Evolutionary conservation across 768 basidiomycete genomes (phyloP).

Genomic region (Termitomyces sp.): DNA sequence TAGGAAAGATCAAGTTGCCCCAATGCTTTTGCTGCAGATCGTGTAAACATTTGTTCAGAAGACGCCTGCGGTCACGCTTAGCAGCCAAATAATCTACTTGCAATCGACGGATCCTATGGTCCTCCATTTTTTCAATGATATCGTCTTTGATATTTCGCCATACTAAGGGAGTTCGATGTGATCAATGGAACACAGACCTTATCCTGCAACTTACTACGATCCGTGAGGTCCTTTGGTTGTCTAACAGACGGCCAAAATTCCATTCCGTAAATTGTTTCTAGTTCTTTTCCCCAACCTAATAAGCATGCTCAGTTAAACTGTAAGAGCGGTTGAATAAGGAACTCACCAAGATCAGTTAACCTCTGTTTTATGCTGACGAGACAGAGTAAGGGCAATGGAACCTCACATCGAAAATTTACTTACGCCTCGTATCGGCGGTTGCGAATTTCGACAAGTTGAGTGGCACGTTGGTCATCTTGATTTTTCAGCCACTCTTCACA

Average conservation of each 20-base stretch:
- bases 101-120: background rate
- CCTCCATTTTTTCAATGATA: background rate
- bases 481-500: background rate
- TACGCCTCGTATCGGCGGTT: background rate
- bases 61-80: accelerated
- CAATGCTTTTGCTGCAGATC: background rate
- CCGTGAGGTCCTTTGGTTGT: background rate
- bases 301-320: background rate
- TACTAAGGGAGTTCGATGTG: background rate
- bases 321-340: background rate
- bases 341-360: background rate
- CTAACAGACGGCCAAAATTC: background rate
- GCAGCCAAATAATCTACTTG: background rate
- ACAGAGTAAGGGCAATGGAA: background rate
- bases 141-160: slow-evolving; percentile 1
- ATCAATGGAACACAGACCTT: background rate
- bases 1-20: background rate
- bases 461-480: background rate
- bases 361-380: background rate
- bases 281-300: background rate
- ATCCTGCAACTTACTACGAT: background rate
- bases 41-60: background rate
- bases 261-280: background rate
- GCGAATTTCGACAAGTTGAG: background rate
- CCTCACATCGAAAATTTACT: background rate